A percentile compares a stretch with the other conserved stretches of the same genome.
phyloP scores from a whole-genome alignment of 2,329 filamentous ascomycete genomes.

The Trichoderma sp. region DNA sequence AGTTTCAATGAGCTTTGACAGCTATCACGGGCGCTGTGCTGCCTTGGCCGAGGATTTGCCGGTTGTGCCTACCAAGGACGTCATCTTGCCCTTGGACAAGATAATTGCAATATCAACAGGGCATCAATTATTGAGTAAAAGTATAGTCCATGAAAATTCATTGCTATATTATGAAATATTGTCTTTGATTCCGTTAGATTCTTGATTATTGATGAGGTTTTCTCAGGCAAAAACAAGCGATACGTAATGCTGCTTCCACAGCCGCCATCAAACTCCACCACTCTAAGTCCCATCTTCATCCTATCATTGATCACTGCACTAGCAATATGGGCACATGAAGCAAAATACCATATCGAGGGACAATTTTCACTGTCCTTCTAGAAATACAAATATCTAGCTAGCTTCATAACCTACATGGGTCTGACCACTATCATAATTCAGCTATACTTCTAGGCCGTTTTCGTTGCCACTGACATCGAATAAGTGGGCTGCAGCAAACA shows the following conservation, averaged over 20 bases:
- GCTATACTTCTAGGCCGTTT: background rate
- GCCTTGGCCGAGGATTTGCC: background rate
- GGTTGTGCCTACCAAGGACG: background rate
- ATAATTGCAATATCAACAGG: background rate
- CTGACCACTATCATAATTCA: background rate
- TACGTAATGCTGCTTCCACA: background rate
- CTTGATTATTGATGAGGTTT: rapidly evolving
- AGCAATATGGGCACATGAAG: background rate
- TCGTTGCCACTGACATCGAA: background rate
- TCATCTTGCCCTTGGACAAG: background rate
- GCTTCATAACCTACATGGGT: background rate
- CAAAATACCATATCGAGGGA: background rate
- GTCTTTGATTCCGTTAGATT: rapidly evolving
- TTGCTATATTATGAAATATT: too few relatives aligned
- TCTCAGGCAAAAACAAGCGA: background rate
- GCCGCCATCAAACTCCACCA: background rate
- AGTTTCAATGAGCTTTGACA: background rate
- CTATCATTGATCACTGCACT: background rate
- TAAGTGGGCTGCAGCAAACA: background rate
- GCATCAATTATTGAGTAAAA: background rate
- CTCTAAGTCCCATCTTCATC: background rate
- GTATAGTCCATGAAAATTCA: background rate
- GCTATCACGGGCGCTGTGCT: background rate
- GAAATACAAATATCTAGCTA: background rate
- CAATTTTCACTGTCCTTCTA: background rate